phyloP scores from a whole-genome alignment of 305 asterid genomes.

The Fraxinus baroniana region DNA sequence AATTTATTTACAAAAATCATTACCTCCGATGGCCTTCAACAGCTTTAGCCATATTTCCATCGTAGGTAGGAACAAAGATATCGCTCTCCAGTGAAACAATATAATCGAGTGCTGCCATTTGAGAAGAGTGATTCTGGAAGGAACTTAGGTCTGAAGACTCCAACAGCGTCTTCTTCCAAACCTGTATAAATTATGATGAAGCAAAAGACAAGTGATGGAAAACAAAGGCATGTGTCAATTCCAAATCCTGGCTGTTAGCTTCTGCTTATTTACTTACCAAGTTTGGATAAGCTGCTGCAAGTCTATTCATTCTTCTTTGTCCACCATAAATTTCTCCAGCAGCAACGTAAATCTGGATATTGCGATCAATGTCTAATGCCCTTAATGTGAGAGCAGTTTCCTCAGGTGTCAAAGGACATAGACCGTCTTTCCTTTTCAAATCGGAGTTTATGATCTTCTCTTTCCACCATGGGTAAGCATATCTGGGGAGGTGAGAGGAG shows the following conservation, averaged over 20 bases:
- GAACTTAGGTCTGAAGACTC: constrained; percentile 62
- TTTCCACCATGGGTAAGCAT: constrained; percentile 92
- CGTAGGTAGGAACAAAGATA: constrained; percentile 77
- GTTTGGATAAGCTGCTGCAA: constrained; percentile 58
- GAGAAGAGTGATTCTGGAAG: constrained; percentile 77
- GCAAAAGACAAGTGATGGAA: constrained; percentile 3
- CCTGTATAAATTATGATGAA: constrained; percentile 40
- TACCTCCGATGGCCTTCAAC: constrained; percentile 95
- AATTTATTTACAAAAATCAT: constrained; percentile 1
- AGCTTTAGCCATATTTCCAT: constrained; percentile 88
- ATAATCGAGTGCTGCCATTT: constrained; percentile 86
- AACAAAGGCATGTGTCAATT: background rate
- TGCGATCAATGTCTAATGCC: constrained; percentile 61
- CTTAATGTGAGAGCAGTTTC: constrained; percentile 75
- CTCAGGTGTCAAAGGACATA: constrained; percentile 84
- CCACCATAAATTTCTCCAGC: constrained; percentile 91
- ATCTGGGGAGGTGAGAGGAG: constrained; percentile 33
- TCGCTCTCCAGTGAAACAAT: constrained; percentile 80
- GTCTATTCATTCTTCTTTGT: constrained; percentile 53
- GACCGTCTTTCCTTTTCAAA: constrained; percentile 73
- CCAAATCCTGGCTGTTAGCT: background rate
- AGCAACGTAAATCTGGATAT: constrained; percentile 70
- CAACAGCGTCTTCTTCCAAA: constrained; percentile 69
- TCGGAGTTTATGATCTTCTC: constrained; percentile 75
- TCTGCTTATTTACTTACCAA: constrained; percentile 46